Base-by-base conservation (phyloP, 495 filamentous ascomycete genomes). In the Penicillium cinerascens region DNA sequence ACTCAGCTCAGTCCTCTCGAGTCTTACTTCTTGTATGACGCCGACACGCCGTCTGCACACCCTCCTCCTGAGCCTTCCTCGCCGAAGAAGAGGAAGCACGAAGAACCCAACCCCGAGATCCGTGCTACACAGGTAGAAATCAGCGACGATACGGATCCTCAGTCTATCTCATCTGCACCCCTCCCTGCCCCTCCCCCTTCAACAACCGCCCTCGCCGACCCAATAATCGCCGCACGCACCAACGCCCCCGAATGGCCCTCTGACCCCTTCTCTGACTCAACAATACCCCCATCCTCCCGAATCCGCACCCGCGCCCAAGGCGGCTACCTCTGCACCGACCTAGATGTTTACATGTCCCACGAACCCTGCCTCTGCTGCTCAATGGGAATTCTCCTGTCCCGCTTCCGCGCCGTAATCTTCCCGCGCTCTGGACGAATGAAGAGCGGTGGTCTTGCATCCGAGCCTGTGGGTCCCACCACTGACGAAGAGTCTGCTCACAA, bases 281-380 rank as follows among this genome's bases (percentile, higher is more conserved):
- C 10, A 10, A 33, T 33, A 13, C 3, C 8, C 29, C 29, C 18
- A n/a, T 27, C 53, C 54, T 59, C 65, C 18, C 59, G 63, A 9
- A 70, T 69, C 57, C 77, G 70, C 66, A 69, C 67, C 22, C 81
- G 64, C 42, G 63, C 54, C 35, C 65, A 74, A n/a, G 85, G 87
- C 54, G 92, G 92, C n/a, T 98, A 98, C 68, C 83, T 98, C 27
- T 97, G 92, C 68, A 86, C 91, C 47, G 87, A 88, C 44, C 80
- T 97, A 2, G 91, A 96, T 58, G 78, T 98, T 26, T 97, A 96
- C 67, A 68, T 92, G 27, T 92, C 91, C 1, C 92, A 96, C 64
- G 93, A 98, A 68, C 93, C 93, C 3, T 98, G 93, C 59, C 77
- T 93, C 26, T 95, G 95, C 83, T 98, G 93, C 70, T 88, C 86